Conservation (phyloP, 148 eudicot species). For the Vaccinium vitisidaea region DNA sequence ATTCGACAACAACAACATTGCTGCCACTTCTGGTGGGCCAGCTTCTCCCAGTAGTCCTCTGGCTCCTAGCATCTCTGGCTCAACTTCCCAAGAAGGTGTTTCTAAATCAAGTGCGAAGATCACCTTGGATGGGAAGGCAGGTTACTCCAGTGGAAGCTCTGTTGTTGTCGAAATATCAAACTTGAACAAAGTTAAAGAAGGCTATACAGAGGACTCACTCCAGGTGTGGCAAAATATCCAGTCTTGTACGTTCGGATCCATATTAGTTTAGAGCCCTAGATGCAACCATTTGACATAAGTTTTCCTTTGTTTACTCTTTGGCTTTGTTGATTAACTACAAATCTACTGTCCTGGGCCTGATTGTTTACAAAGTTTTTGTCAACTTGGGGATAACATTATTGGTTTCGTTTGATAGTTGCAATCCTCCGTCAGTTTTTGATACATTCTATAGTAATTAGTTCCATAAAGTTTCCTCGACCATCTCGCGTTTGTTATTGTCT, state of each 20-base stretch:
- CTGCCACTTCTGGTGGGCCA: constrained; percentile 76
- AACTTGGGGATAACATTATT: neutral
- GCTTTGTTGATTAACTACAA: neutral
- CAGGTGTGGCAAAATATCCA: constrained; percentile 48
- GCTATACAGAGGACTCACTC: constrained; percentile 94
- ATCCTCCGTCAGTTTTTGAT: neutral
- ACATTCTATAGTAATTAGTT: neutral
- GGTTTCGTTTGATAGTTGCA: neutral
- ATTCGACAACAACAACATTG: constrained; percentile 71
- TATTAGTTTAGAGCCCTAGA: neutral
- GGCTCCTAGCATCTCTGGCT: constrained; percentile 63
- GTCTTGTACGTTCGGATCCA: neutral
- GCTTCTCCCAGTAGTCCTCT: constrained; percentile 96
- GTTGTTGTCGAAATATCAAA: constrained; percentile 93
- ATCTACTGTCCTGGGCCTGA: neutral
- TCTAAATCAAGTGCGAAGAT: constrained; percentile 72
- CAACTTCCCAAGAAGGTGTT: constrained; percentile 72
- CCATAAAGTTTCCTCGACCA: neutral
- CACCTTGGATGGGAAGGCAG: constrained; percentile 78
- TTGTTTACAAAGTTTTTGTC: too few species aligned
- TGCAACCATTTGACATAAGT: neutral
- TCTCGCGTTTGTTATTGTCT: neutral
- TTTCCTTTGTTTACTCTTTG: neutral
- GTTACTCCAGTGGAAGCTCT: constrained; percentile 82
- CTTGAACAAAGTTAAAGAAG: constrained; percentile 93